Evolutionary conservation across 2,329 filamentous ascomycete species (phyloP), one percentile per base, ranked within the genome.

Genomic region (Nigrograna mackinnonii): DNA sequence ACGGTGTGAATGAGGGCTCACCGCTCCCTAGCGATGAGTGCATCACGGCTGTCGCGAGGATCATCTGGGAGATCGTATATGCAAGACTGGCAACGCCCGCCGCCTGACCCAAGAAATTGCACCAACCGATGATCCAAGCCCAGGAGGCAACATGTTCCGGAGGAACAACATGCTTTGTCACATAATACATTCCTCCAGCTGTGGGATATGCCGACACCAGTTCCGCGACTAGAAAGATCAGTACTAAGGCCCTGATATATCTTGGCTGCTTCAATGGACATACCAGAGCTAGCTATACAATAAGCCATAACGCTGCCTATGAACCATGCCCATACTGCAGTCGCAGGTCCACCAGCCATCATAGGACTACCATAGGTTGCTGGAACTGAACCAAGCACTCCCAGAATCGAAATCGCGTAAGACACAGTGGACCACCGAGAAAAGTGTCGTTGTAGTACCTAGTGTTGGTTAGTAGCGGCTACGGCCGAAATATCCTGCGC

Each of bases 101-200:
- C 6, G 80, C 82, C 62, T 86, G 82, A 6, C 82, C 82, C 1
- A 85, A 72, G 22, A 85, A 76, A 50, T 85, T 86, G 57, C 80
- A 82, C 82, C 82, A 85, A n/a, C 82, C 82, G 41, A 84, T 81
- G 32, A 84, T 71, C 82, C 82, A 85, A 0, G 80, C 77, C 73
- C 81, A 84, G 11, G 83, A 75, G 2, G 83, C 78, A 21, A 84
- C 80, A 57, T 83, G 77, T 41, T 82, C 74, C 13, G 73, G 68
- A 6, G 82, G 82, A 2, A 85, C 81, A 22, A 85, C 81, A 57
- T 83, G 78, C 54, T 85, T 85, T 7, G 80, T 83, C 22, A 84
- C 81, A 59, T 84, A 86, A 62, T 85, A 85, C 80, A 86, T 85
- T 3, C 83, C 83, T 16, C 82, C 82, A 2, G 82, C 82, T 2